phyloP scores from a whole-genome alignment of 2,329 filamentous ascomycete species.

The Harringtonia lauricola region DNA sequence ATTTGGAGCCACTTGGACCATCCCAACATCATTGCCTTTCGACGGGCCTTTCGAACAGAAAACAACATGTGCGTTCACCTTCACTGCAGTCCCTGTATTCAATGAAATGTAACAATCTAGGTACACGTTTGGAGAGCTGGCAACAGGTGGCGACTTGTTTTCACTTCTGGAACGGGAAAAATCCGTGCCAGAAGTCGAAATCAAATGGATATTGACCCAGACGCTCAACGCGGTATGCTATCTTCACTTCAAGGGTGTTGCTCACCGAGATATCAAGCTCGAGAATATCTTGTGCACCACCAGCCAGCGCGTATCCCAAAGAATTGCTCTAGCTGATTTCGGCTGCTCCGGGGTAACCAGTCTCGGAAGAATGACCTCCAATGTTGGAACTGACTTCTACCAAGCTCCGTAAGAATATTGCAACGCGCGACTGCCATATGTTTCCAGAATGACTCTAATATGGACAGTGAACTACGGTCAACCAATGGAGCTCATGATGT shows the following conservation, averaged over 20 bases:
- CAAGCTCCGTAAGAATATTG: conserved; percentile 34
- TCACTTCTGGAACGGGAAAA: conserved; percentile 31
- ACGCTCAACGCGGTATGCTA: conserved; percentile 33
- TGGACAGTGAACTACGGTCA: conserved; percentile 27
- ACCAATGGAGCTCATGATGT: conserved; percentile 19
- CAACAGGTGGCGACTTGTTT: conserved; percentile 41
- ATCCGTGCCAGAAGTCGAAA: conserved; percentile 27
- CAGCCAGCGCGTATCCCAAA: conserved; percentile 29
- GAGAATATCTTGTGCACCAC: conserved; percentile 41
- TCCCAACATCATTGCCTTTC: conserved; percentile 42
- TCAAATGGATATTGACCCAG: conserved; percentile 34
- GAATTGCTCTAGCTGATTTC: conserved; percentile 42
- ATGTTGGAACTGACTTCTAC: conserved; percentile 34
- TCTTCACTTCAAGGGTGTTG: conserved; percentile 36
- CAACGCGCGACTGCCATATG: not conserved
- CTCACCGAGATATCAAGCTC: conserved; percentile 43
- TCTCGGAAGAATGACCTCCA: conserved; percentile 29
- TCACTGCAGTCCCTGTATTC: not conserved
- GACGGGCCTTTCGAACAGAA: conserved; percentile 37
- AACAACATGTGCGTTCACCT: conserved; percentile 30
- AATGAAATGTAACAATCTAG: conserved; percentile 18
- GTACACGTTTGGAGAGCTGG: conserved; percentile 46
- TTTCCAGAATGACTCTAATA: not conserved
- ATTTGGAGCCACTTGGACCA: conserved; percentile 42
- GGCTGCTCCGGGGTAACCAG: conserved; percentile 33